Evolutionary conservation across 768 basidiomycete genomes (phyloP).

Genomic region (Mycena metata): DNA sequence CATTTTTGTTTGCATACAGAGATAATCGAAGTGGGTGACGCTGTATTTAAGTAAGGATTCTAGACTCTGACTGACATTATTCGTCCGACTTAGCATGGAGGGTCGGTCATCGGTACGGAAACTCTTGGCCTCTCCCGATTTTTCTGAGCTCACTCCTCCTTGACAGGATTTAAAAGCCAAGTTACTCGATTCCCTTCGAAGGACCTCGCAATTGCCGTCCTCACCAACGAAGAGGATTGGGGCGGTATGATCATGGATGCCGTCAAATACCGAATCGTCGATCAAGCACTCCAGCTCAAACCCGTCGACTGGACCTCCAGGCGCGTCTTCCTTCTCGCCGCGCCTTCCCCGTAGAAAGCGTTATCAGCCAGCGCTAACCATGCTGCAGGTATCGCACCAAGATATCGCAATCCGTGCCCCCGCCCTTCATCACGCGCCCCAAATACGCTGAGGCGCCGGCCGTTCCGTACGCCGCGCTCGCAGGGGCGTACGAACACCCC

Average conservation of each 20-base stretch:
- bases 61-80: too few relatives aligned
- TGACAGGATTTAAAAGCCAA: slow-evolving; percentile 37
- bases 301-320: slow-evolving; percentile 45
- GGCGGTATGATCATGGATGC: slow-evolving; percentile 38
- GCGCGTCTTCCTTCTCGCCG: slow-evolving; percentile 17
- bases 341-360: background rate
- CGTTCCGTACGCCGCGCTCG: slow-evolving; percentile 35
- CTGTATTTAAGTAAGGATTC: too few relatives aligned
- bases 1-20: slow-evolving; percentile 15
- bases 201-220: slow-evolving; percentile 43
- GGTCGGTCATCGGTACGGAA: too few relatives aligned
- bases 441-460: slow-evolving; percentile 34
- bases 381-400: slow-evolving; percentile 17
- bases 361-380: background rate
- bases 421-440: slow-evolving; percentile 35
- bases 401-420: slow-evolving; percentile 8
- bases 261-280: slow-evolving; percentile 45
- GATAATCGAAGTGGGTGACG: slow-evolving; percentile 32
- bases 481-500: slow-evolving; percentile 41
- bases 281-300: slow-evolving; percentile 40
- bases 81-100: too few relatives aligned
- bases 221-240: slow-evolving; percentile 46
- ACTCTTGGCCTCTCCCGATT: too few relatives aligned
- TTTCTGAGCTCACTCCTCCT: background rate
- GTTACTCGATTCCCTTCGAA: slow-evolving; percentile 39